Base-by-base conservation (phyloP, 768 basidiomycete species). In the Mycena filopes region DNA sequence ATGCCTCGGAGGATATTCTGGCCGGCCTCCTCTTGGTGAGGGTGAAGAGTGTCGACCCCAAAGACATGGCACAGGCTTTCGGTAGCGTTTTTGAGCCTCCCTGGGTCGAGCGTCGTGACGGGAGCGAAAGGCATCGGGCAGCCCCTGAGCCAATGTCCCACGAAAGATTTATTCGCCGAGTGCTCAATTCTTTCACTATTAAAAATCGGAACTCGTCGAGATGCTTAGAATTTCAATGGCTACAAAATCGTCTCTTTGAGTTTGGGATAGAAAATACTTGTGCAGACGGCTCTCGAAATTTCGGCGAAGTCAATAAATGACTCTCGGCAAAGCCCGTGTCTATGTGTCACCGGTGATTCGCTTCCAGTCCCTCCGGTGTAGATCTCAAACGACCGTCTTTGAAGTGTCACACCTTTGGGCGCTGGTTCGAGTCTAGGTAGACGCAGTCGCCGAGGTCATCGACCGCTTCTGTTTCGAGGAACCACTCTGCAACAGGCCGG, bases 1-100 rank as follows among this genome's bases (percentile, higher is more conserved):
- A 48, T 46, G 23, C 61, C 61, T 63, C 28, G 23, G 26, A 63
- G 61, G 20, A 63, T 31, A 41, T 63, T 63, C 54, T 55, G 61
- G 21, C 61, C 61, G 16, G 47, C 65, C 42, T 42, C 50, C 49
- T 63, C 36, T 33, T 33, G 31, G 31, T 33, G 31, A 70, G 65
- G 65, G 21, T 66, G 33, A 2, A 66, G 53, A 1, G 50, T 38
- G 0, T 12, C 3, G 45, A 66, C 21, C 13, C 54, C 58, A 12
- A 66, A 66, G 29, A 50, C 47, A 2, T 43, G 18, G 33, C 65
- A 66, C 4, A 66, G 65, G 3, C 1, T 33, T 23, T 60, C 3
- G 0, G 33, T 31, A 25, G 59, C 26, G 21, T n/a, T 5, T 46
- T 51, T 54, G 41, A 66, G 58, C 8, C 47, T 11, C 28, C 61